These are phyloP conservation scores for Capsicum rhomboideum DNA, from an alignment of 257 asterid species.

Conservation along the genomic window DNA sequence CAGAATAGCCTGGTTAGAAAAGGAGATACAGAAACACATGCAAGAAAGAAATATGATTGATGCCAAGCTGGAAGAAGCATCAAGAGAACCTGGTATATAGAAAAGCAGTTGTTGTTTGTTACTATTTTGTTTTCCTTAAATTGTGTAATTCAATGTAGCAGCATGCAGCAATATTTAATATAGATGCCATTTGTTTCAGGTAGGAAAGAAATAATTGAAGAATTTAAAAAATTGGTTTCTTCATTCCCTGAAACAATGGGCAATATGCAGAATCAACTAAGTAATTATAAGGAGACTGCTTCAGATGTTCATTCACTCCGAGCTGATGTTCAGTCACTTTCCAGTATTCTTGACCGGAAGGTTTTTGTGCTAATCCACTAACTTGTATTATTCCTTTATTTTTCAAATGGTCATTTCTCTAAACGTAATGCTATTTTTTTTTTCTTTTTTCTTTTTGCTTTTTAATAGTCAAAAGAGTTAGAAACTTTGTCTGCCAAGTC, in stretches of 20 bases:
- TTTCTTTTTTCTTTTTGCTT: not conserved
- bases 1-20: constrained; percentile 63
- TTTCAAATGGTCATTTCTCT: constrained; percentile 1
- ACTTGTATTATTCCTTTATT: not conserved
- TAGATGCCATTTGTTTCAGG: constrained; percentile 40
- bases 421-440: not conserved
- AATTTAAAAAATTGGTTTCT: constrained; percentile 72
- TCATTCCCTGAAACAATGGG: constrained; percentile 93
- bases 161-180: constrained; percentile 1
- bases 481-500: constrained; percentile 53
- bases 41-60: constrained; percentile 49
- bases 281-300: constrained; percentile 74
- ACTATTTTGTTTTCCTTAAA: not conserved
- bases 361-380: constrained; percentile 21
- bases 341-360: constrained; percentile 59
- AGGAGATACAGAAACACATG: constrained; percentile 49
- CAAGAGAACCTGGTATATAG: constrained; percentile 67
- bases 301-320: constrained; percentile 64
- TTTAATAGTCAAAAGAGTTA: constrained; percentile 60
- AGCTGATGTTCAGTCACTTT: constrained; percentile 68
- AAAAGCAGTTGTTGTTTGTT: not conserved
- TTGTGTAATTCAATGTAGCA: not conserved
- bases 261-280: constrained; percentile 74
- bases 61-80: constrained; percentile 63
- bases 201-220: constrained; percentile 76